These are phyloP conservation scores for Fraxinus sp. DNA, from an alignment of 305 asterid genomes.

Conservation along the genomic window DNA sequence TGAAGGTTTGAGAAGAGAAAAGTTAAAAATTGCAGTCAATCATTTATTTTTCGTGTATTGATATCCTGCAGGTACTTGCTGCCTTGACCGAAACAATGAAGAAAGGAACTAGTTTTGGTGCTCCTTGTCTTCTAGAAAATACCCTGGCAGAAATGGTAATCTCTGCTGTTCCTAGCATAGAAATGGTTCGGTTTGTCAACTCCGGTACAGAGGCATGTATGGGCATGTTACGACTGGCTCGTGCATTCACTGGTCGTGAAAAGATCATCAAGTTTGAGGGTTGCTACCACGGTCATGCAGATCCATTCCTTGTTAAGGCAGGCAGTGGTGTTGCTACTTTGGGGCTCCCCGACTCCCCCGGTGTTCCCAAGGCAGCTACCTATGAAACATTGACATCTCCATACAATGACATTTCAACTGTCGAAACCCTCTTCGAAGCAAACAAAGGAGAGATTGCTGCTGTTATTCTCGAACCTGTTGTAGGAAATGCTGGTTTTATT, in stretches of 20 bases:
- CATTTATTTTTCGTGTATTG: neutral
- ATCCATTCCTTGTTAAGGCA: slow-evolving; percentile 95
- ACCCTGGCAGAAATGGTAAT: slow-evolving; percentile 89
- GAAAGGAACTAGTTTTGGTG: slow-evolving; percentile 98
- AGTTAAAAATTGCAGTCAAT: neutral
- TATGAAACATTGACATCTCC: slow-evolving; percentile 71
- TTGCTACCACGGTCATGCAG: slow-evolving; percentile 98
- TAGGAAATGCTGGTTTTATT: slow-evolving; percentile 90
- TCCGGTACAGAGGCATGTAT: slow-evolving; percentile 99
- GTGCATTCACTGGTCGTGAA: slow-evolving; percentile 79
- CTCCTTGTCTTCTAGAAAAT: slow-evolving; percentile 97
- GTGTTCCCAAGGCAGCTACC: slow-evolving; percentile 89
- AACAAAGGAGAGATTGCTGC: slow-evolving; percentile 85
- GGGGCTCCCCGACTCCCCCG: slow-evolving; percentile 98
- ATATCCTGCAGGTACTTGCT: slow-evolving; percentile 66
- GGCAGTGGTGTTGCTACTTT: slow-evolving; percentile 99
- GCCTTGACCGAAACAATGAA: slow-evolving; percentile 94
- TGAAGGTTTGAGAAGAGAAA: neutral
- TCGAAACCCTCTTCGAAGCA: slow-evolving; percentile 61
- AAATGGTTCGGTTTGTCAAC: slow-evolving; percentile 97
- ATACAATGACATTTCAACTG: slow-evolving; percentile 61
- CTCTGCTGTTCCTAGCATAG: slow-evolving; percentile 91
- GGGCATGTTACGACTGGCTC: slow-evolving; percentile 91
- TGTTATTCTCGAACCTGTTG: slow-evolving; percentile 84
- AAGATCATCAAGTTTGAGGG: slow-evolving; percentile 94